phyloP scores from a whole-genome alignment of 169 alveolate genomes.

The Plasmodium knowlesi region DNA sequence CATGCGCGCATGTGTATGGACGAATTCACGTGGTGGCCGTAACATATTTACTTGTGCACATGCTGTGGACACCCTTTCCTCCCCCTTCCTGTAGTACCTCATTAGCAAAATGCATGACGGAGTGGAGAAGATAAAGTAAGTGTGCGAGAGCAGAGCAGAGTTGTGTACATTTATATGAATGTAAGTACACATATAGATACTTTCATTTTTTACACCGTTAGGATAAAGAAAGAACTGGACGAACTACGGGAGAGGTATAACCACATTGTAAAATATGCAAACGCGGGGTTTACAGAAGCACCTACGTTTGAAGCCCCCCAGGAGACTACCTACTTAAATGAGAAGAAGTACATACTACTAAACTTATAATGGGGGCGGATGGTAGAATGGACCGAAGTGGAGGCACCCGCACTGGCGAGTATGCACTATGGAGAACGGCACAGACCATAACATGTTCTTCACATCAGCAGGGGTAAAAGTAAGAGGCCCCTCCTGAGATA shows the following conservation, averaged over 20 bases:
- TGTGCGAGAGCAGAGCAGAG: not conserved
- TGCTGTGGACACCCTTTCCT: not conserved
- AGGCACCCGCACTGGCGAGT: not conserved
- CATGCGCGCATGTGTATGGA: not conserved
- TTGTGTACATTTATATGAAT: not conserved
- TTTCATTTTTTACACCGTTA: not conserved
- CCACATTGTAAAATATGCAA: conserved; percentile 14
- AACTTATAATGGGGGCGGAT: conserved; percentile 2
- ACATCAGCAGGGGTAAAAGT: not conserved
- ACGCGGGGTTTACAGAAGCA: not conserved
- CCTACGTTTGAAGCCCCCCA: not conserved
- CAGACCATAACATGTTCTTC: no score
- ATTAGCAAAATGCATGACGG: conserved; percentile 25
- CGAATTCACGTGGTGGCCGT: not conserved
- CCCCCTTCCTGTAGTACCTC: conserved; percentile 10
- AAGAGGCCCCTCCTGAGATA: not conserved
- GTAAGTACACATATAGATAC: not conserved
- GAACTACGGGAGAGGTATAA: conserved; percentile 59
- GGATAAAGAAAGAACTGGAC: conserved; percentile 40
- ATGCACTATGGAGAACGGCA: not conserved
- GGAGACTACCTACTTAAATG: not conserved
- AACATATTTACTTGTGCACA: not conserved
- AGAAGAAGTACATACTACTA: conserved; percentile 3
- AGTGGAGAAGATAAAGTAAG: conserved; percentile 55
- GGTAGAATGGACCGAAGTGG: not conserved